phyloP scores from a whole-genome alignment of 2,329 filamentous ascomycete species.

The Pestalotiopsis fici region DNA sequence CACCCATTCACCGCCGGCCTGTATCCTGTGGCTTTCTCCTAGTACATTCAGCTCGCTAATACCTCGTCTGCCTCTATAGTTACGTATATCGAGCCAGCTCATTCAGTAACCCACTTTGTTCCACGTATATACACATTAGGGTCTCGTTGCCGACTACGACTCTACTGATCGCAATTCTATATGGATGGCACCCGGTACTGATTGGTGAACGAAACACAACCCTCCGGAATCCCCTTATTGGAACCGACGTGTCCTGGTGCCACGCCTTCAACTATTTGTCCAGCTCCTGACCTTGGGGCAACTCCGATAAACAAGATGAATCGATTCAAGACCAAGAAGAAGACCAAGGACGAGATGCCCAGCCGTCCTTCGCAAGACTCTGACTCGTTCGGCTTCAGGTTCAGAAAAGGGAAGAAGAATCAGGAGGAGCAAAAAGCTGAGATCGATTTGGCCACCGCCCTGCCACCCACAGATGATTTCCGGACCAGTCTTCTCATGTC shows the following conservation, averaged over 20 bases:
- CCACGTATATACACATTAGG: background rate
- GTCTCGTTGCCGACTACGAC: background rate
- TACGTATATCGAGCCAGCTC: background rate
- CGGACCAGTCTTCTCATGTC: slow-evolving; percentile 96
- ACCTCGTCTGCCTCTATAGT: background rate
- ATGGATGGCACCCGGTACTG: background rate
- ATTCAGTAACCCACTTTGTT: background rate
- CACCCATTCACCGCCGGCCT: background rate
- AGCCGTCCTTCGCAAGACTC: slow-evolving; percentile 55
- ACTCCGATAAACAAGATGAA: slow-evolving; percentile 58
- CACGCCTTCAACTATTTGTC: background rate
- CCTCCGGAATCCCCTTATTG: background rate
- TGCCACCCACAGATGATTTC: slow-evolving; percentile 87
- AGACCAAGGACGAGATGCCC: slow-evolving; percentile 59
- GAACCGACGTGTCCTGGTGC: background rate
- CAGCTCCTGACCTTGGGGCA: background rate
- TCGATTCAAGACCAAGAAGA: slow-evolving; percentile 74
- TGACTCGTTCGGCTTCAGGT: slow-evolving; percentile 55
- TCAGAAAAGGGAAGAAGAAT: slow-evolving; percentile 56
- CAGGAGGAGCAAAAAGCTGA: slow-evolving; percentile 62
- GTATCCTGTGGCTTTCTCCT: background rate
- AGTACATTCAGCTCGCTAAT: background rate
- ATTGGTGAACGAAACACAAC: background rate
- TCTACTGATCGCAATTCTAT: background rate
- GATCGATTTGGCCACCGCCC: slow-evolving; percentile 70